A percentile compares a stretch with the other conserved stretches of the same genome.
Evolutionary conservation across 2,329 filamentous ascomycete species (phyloP).

Genomic region (Helotiales sp.): DNA sequence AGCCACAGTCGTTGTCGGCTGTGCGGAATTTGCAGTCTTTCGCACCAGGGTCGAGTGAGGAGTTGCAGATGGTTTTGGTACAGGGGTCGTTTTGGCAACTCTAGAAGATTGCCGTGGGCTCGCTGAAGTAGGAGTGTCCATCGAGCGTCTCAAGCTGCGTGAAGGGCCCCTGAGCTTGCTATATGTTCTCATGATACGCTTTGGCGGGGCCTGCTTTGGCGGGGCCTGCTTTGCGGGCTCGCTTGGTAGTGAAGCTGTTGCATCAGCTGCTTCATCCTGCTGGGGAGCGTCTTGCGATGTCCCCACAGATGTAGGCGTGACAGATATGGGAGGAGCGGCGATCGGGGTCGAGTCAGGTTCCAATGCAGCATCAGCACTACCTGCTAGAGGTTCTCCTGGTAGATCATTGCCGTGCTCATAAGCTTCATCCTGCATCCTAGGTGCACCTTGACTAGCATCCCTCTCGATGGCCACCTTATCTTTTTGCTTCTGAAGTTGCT

Average conservation of each 20-base stretch:
- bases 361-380: not conserved
- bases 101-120: constrained; percentile 15
- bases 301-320: too few species aligned
- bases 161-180: constrained; percentile 22
- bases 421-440: not conserved
- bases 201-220: not conserved
- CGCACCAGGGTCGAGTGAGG: not conserved
- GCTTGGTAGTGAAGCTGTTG: not conserved
- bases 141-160: constrained; percentile 10
- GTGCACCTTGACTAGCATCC: not conserved
- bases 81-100: constrained; percentile 7
- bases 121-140: not conserved
- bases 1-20: not conserved
- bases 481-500: not conserved
- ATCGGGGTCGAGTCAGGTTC: not conserved
- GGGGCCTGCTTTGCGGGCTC: not conserved
- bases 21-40: not conserved
- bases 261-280: not conserved
- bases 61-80: not conserved
- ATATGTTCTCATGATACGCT: constrained; percentile 12
- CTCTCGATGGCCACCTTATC: not conserved
- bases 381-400: not conserved
- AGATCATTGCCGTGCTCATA: not conserved
- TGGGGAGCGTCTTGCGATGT: not conserved
- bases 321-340: not conserved